These are phyloP conservation scores for Colletotrichum tabaci DNA, from an alignment of 2,329 filamentous ascomycete genomes.

Conservation along the genomic window DNA sequence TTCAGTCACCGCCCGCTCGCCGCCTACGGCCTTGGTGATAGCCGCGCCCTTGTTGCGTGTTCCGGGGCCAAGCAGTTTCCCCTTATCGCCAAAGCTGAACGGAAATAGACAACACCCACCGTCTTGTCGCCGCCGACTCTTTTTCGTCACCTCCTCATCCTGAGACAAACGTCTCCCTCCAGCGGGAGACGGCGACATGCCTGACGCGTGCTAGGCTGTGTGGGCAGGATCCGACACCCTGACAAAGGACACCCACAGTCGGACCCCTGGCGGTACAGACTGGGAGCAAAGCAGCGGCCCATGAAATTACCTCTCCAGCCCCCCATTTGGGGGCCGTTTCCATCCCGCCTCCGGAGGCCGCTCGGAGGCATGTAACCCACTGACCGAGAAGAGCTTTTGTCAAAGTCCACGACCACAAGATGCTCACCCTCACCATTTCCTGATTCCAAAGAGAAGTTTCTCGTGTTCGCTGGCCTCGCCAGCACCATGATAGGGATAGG, in stretches of 20 bases:
- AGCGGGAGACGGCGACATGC: not conserved
- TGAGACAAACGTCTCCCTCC: too few species aligned
- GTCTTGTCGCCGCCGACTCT: not conserved
- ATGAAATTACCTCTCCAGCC: conserved; percentile 12
- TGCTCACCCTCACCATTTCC: not conserved
- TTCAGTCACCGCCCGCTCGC: conserved; percentile 9
- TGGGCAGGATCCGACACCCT: conserved; percentile 11
- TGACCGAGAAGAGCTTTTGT: not conserved
- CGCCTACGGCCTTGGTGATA: conserved; percentile 15
- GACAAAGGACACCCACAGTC: not conserved
- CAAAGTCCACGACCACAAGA: not conserved
- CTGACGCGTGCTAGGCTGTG: conserved; percentile 15
- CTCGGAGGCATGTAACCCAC: not conserved
- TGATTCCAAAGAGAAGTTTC: not conserved
- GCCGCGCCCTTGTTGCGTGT: conserved; percentile 5
- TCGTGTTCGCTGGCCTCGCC: not conserved
- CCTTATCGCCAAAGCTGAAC: not conserved
- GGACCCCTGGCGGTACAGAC: not conserved
- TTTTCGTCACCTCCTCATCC: not conserved
- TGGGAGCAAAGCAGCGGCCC: conserved; percentile 1
- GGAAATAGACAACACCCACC: not conserved
- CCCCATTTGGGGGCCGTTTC: conserved; percentile 27
- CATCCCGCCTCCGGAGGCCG: conserved; percentile 21
- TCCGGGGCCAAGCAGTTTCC: not conserved
- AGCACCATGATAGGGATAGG: not conserved